Evolutionary conservation across 345 rosid species (phyloP), one percentile per base, ranked within the genome.

Genomic region (Heritiera fomes): DNA sequence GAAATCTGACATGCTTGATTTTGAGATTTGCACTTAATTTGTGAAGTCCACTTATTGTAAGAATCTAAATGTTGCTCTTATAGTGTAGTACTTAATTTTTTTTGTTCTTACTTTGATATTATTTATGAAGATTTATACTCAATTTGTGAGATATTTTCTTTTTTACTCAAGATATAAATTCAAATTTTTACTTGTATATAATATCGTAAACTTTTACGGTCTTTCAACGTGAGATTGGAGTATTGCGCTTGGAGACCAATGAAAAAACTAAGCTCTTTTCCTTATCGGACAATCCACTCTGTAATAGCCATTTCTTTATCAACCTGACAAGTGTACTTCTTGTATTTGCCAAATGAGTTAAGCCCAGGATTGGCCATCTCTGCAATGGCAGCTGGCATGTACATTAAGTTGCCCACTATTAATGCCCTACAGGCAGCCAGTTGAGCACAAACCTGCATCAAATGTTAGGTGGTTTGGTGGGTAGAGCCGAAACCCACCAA

Each of bases 341-440:
- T 84, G 56, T 47, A n/a, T 83, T 86, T 91, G 12, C 98, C 94
- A 82, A 85, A 91, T 52, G 98, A 96, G 77, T 93, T 88, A 64
- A 87, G 80, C 70, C 80, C 91, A 17, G 94, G 98, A 79, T 71
- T 85, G 53, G 76, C 71, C 71, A 85, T 66, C 83, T 95, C 93
- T 79, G 94, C 93, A 81, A 91, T 81, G 45, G 93, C 90, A 30
- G 98, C 91, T 59, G 97, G 92, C 98, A 89, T 92, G 88, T 95
- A 95, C 87, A 90, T 89, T 7, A 98, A 87, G 86, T 95, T 98
- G 32, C 97, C 98, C 82, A 95, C 90, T 64, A 95, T 80, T 3
- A 97, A 97, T 45, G 96, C 91, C 79, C 93, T 97, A 88, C 84
- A 83, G 65, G 98, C 95, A 80, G 98, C 95, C 79, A 93, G 83